Evolutionary conservation across 495 filamentous ascomycete species (phyloP).

Genomic region (Trichoderma parareesei): DNA sequence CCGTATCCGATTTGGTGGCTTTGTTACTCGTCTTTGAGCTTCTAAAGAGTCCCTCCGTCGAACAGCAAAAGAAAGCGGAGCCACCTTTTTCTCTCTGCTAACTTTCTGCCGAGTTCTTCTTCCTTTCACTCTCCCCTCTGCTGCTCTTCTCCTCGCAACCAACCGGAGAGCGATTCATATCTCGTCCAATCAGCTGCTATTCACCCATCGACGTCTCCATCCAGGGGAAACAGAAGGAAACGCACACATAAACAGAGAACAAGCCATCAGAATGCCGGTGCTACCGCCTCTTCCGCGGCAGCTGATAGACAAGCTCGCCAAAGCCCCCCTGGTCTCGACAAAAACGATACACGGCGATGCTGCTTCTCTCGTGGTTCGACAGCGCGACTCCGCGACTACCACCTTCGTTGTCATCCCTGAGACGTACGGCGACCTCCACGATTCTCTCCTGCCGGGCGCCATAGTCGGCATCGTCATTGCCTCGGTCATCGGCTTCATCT

Average conservation of each 20-base stretch:
- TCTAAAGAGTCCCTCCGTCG: not conserved
- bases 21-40: not conserved
- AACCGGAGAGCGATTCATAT: not conserved
- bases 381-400: not conserved
- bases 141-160: not conserved
- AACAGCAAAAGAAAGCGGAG: not conserved
- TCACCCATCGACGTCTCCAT: not conserved
- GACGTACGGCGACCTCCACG: constrained; percentile 54
- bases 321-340: not conserved
- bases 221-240: not conserved
- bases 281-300: not conserved
- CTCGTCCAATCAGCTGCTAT: not conserved
- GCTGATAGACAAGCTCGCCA: not conserved
- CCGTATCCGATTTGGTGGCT: constrained; percentile 6
- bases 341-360: not conserved
- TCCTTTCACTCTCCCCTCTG: not conserved
- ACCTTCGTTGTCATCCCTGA: constrained; percentile 46
- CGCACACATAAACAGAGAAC: not conserved
- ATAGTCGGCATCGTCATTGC: constrained; percentile 83
- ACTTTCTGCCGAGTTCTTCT: not conserved
- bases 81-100: not conserved
- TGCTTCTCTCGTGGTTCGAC: constrained; percentile 7
- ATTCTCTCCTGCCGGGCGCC: constrained; percentile 56
- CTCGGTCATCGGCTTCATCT: constrained; percentile 69
- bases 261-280: not conserved